These are phyloP conservation scores for Mortierella sp. DNA, from an alignment of 371 early-diverging fungal genomes.

Conservation along the genomic window DNA sequence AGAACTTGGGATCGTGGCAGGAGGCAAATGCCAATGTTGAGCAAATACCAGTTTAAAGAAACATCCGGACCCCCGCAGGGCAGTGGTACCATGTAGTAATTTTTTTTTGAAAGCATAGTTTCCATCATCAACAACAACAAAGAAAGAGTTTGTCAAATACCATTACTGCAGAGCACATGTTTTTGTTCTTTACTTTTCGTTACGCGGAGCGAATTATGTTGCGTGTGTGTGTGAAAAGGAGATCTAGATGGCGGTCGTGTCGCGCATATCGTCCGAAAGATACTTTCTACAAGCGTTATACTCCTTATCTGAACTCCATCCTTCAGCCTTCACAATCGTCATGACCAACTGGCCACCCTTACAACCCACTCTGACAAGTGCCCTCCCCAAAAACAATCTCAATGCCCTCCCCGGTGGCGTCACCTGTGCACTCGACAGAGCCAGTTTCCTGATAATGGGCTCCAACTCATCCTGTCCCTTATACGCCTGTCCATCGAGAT, in stretches of 20 bases:
- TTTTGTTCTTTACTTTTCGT: background rate
- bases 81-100: background rate
- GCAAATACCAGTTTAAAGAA: conserved; percentile 66
- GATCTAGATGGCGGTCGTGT: conserved; percentile 12
- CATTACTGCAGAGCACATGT: too few relatives aligned
- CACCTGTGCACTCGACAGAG: conserved; percentile 34
- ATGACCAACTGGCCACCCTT: conserved; percentile 43
- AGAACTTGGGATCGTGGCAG: conserved; percentile 77
- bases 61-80: background rate
- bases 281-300: conserved; percentile 51
- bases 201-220: background rate
- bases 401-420: conserved; percentile 47
- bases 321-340: conserved; percentile 56
- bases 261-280: conserved; percentile 37
- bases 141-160: background rate
- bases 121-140: background rate
- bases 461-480: conserved; percentile 58
- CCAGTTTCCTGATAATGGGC: conserved; percentile 47
- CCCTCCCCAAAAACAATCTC: conserved; percentile 39
- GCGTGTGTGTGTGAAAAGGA: too few relatives aligned
- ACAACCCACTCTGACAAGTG: conserved; percentile 48
- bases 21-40: conserved; percentile 75
- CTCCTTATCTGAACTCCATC: conserved; percentile 57
- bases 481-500: conserved; percentile 45
- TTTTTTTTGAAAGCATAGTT: background rate